A percentile compares a stretch with the other conserved stretches of the same genome.
phyloP scores from a whole-genome alignment of 2,329 filamentous ascomycete genomes.

The Byssothecium circinans region DNA sequence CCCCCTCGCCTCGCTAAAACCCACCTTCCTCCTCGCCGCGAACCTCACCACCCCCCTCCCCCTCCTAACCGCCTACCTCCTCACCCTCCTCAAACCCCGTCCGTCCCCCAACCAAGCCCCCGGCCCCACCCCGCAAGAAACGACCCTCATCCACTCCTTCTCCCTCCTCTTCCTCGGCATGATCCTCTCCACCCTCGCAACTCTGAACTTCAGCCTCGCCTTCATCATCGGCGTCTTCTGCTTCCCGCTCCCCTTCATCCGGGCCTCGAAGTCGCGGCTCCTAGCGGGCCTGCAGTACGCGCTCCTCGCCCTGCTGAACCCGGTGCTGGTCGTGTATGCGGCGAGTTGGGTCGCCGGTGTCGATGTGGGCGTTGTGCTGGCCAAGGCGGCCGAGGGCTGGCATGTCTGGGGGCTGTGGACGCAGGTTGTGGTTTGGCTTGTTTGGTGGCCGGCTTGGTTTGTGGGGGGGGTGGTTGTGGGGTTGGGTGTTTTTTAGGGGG shows the following conservation, averaged over 20 bases:
- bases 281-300: slow-evolving; percentile 15
- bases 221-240: slow-evolving; percentile 81
- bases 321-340: slow-evolving; percentile 34
- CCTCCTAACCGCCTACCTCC: slow-evolving; percentile 27
- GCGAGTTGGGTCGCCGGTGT: slow-evolving; percentile 25
- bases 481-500: slow-evolving; percentile 19
- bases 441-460: slow-evolving; percentile 95
- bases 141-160: slow-evolving; percentile 81
- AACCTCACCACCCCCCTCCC: slow-evolving; percentile 40
- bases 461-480: slow-evolving; percentile 51
- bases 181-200: slow-evolving; percentile 88
- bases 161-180: slow-evolving; percentile 91
- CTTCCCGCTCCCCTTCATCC: slow-evolving; percentile 76
- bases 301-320: slow-evolving; percentile 35
- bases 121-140: slow-evolving; percentile 67
- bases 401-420: slow-evolving; percentile 88
- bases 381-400: slow-evolving; percentile 82
- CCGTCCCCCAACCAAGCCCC: slow-evolving; percentile 71
- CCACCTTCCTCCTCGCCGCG: slow-evolving; percentile 34
- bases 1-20: slow-evolving; percentile 50
- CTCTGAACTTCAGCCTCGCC: slow-evolving; percentile 90
- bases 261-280: too few species aligned
- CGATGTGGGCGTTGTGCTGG: slow-evolving; percentile 60
- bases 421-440: slow-evolving; percentile 85
- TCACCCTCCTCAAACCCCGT: slow-evolving; percentile 46